phyloP scores from a whole-genome alignment of 345 rosid genomes.

The Chamaenerion angustifolium region DNA sequence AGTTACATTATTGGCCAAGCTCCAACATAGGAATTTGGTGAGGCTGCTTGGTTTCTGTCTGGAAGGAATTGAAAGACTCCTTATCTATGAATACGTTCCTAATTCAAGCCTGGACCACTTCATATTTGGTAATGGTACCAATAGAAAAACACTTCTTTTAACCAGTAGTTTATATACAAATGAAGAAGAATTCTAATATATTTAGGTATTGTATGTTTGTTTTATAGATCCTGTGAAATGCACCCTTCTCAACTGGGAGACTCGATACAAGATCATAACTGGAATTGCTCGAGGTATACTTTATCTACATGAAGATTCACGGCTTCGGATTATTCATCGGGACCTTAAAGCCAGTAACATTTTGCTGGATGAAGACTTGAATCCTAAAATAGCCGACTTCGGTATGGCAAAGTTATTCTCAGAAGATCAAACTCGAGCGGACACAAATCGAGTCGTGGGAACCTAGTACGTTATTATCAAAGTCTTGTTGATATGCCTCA shows the following conservation, averaged over 20 bases:
- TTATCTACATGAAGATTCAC: slow-evolving; percentile 21
- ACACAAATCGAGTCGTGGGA: slow-evolving; percentile 17
- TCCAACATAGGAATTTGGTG: slow-evolving; percentile 50
- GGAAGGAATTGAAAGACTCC: slow-evolving; percentile 35
- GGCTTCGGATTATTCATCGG: slow-evolving; percentile 18
- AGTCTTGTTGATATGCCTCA: too few species aligned
- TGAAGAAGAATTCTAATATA: too few species aligned
- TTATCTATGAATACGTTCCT: slow-evolving; percentile 32
- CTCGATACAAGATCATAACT: slow-evolving; percentile 10
- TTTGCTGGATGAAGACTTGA: slow-evolving; percentile 9
- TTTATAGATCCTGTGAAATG: too few species aligned
- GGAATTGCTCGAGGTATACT: slow-evolving; percentile 18
- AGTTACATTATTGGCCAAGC: slow-evolving; percentile 32
- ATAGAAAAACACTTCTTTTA: too few species aligned
- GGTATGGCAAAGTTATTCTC: slow-evolving; percentile 16
- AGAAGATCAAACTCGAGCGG: slow-evolving; percentile 2
- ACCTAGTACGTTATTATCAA: slow-evolving; percentile 13
- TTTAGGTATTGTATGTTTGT: too few species aligned
- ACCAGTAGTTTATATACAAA: too few species aligned
- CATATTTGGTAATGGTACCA: neutral
- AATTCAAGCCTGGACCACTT: slow-evolving; percentile 15
- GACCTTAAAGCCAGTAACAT: slow-evolving; percentile 20
- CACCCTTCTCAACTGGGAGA: slow-evolving; percentile 12
- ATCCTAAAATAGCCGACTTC: slow-evolving; percentile 17
- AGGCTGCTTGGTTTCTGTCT: slow-evolving; percentile 42